These are phyloP conservation scores for Aspergillus proliferans DNA, from an alignment of 2,329 filamentous ascomycete species.

Conservation along the genomic window DNA sequence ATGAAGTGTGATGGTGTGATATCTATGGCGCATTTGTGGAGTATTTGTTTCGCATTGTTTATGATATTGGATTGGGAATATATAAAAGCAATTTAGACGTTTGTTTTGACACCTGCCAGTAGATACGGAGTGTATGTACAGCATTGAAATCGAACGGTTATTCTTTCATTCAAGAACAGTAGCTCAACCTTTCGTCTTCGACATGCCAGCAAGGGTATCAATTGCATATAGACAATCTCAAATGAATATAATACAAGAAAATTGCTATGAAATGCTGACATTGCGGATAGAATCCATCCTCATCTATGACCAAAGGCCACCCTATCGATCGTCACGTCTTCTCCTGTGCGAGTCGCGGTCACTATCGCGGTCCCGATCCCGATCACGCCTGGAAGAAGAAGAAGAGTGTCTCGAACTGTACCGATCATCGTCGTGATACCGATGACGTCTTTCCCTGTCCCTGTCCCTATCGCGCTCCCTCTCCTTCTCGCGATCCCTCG, in stretches of 20 bases:
- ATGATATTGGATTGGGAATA: conserved; percentile 1
- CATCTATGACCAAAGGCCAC: too few species aligned
- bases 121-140: background rate
- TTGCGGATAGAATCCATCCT: too few species aligned
- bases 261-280: too few species aligned
- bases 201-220: background rate
- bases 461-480: conserved; percentile 21
- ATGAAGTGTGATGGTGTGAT: conserved; percentile 13
- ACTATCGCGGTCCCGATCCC: conserved; percentile 23
- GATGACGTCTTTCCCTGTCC: conserved; percentile 25
- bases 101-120: background rate
- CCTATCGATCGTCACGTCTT: conserved; percentile 18
- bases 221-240: background rate
- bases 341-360: conserved; percentile 26
- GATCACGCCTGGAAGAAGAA: conserved; percentile 22
- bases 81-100: conserved; percentile 10
- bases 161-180: too few species aligned
- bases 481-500: conserved; percentile 18
- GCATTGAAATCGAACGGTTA: too few species aligned
- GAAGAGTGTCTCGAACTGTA: conserved; percentile 29
- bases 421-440: conserved; percentile 26
- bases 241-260: too few species aligned
- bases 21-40: conserved; percentile 14
- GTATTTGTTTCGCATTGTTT: conserved; percentile 15
- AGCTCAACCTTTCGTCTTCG: too few species aligned